These are phyloP conservation scores for Seiridium unicorne DNA, from an alignment of 2,329 filamentous ascomycete species.

Conservation along the genomic window DNA sequence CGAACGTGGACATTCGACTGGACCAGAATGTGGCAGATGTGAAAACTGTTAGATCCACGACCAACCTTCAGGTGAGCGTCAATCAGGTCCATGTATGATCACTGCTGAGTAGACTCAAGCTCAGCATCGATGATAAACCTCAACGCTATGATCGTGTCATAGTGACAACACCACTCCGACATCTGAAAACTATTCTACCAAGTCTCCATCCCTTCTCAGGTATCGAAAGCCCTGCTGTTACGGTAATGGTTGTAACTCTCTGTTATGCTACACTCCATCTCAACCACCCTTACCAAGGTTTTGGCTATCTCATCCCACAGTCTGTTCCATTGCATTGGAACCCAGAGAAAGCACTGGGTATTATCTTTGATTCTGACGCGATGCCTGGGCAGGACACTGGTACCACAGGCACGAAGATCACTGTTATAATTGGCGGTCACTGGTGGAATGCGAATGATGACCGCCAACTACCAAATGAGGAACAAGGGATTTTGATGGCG, in stretches of 20 bases:
- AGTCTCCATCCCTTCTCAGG: background rate
- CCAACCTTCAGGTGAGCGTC: no score
- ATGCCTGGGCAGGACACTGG: conserved; percentile 9
- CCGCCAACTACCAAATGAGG: conserved; percentile 1
- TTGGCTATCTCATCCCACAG: conserved; percentile 10
- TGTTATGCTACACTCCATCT: conserved; percentile 5
- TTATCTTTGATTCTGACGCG: conserved; percentile 11
- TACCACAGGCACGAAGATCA: conserved; percentile 7
- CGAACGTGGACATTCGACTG: background rate
- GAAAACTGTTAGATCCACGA: no score
- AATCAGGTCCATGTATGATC: no score
- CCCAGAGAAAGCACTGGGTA: conserved; percentile 9
- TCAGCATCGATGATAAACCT: background rate
- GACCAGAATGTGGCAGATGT: background rate
- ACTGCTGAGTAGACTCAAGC: no score
- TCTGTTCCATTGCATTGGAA: conserved; percentile 11
- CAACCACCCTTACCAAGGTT: conserved; percentile 10
- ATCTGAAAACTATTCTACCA: background rate
- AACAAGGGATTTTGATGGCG: conserved; percentile 7
- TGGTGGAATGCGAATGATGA: conserved; percentile 5
- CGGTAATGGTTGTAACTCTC: conserved; percentile 13
- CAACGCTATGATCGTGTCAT: background rate
- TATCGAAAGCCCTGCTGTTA: background rate
- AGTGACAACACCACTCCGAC: background rate
- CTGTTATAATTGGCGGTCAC: conserved; percentile 11